phyloP scores from a whole-genome alignment of 257 asterid species.

The Plantago ovata region DNA sequence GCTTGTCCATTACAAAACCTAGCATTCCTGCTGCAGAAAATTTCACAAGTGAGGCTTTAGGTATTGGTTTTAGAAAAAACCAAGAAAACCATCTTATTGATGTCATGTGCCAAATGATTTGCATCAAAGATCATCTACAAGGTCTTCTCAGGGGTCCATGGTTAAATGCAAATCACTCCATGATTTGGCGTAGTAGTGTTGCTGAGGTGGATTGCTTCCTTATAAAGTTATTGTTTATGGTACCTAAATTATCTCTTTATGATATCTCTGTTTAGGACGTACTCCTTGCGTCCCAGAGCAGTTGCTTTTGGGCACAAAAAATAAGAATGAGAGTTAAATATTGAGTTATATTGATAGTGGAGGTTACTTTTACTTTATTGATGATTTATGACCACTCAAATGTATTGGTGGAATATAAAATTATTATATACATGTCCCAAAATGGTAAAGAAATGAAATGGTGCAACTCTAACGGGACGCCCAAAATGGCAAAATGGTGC shows the following conservation, averaged over 20 bases:
- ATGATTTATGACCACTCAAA: too few species aligned
- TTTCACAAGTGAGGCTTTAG: slow-evolving; percentile 55
- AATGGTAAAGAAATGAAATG: too few species aligned
- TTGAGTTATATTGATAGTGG: too few species aligned
- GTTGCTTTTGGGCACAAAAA: too few species aligned
- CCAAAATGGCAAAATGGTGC: too few species aligned
- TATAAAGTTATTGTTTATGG: slow-evolving; percentile 61
- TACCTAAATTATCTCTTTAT: slow-evolving; percentile 10
- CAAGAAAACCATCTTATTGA: slow-evolving; percentile 68
- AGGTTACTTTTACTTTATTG: too few species aligned
- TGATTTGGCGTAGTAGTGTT: slow-evolving; percentile 61
- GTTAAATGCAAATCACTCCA: slow-evolving; percentile 71
- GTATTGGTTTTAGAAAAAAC: slow-evolving; percentile 35
- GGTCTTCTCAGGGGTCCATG: slow-evolving; percentile 93
- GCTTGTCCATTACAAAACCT: slow-evolving; percentile 55
- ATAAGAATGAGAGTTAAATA: too few species aligned
- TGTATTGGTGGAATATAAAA: too few species aligned
- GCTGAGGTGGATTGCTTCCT: slow-evolving; percentile 39
- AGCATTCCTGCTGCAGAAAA: slow-evolving; percentile 44
- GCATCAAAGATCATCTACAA: slow-evolving; percentile 75
- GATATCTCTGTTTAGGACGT: too few species aligned
- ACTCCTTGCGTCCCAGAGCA: too few species aligned
- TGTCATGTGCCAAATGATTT: slow-evolving; percentile 59
- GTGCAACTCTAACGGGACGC: too few species aligned
- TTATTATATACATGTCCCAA: too few species aligned